phyloP scores from a whole-genome alignment of 805 yeast genomes.

The Lipomyces yamanashiensis region DNA sequence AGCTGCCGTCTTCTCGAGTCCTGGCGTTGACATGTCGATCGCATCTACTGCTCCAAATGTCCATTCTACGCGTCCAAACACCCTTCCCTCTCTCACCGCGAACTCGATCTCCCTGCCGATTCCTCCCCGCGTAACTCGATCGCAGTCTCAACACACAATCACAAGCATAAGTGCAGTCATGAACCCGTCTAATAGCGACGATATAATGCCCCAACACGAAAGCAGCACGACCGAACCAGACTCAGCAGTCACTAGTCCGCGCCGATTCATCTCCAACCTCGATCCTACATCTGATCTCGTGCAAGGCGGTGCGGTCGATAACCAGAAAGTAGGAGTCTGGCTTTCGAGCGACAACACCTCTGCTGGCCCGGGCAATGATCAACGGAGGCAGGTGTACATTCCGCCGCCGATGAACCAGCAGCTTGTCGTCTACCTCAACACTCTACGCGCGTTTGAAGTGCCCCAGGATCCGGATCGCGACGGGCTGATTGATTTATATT shows the following conservation, averaged over 20 bases:
- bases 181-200: conserved; percentile 25
- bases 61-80: background rate
- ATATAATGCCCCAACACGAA: conserved; percentile 22
- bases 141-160: conserved; percentile 9
- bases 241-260: conserved; percentile 6
- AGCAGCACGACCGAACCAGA: conserved; percentile 23
- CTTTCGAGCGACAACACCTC: conserved; percentile 18
- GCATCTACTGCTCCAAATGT: background rate
- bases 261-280: conserved; percentile 36
- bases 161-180: conserved; percentile 27
- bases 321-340: conserved; percentile 39
- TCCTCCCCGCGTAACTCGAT: background rate
- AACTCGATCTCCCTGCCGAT: background rate
- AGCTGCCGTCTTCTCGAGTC: background rate
- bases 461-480: conserved; percentile 43
- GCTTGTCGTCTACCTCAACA: conserved; percentile 44
- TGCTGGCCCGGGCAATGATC: conserved; percentile 14
- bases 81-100: background rate
- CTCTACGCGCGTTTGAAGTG: conserved; percentile 49
- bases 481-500: conserved; percentile 48
- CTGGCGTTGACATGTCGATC: background rate
- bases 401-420: conserved; percentile 29
- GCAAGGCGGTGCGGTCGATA: conserved; percentile 35
- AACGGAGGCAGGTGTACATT: conserved; percentile 10
- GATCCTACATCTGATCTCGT: conserved; percentile 39